A percentile compares a stretch with the other conserved stretches of the same genome.
Conservation (phyloP, 345 rosid genomes). For the Kernera saxatilis region DNA sequence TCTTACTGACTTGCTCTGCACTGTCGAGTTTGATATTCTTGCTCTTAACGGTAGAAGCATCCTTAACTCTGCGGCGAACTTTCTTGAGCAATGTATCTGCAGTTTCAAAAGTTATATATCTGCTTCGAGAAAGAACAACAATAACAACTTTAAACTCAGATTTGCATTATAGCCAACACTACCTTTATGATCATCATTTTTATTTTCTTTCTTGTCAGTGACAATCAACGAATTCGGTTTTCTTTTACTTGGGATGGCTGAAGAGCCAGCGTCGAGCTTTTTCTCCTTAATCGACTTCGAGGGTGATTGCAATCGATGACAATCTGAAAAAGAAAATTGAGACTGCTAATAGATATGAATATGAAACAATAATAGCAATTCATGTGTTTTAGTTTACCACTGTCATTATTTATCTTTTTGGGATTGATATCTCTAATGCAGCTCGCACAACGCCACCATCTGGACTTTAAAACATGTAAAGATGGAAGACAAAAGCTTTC, state of each 20-base stretch:
- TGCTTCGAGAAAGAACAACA: not conserved
- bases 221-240: conserved; percentile 17
- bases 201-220: conserved; percentile 30
- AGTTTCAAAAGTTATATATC: not conserved
- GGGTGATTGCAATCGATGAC: conserved; percentile 26
- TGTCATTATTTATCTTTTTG: conserved; percentile 15
- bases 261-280: conserved; percentile 22
- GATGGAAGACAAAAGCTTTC: conserved; percentile 40
- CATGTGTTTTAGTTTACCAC: not conserved
- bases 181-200: conserved; percentile 8
- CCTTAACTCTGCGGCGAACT: not conserved
- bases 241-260: conserved; percentile 22
- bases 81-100: conserved; percentile 13
- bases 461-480: conserved; percentile 42
- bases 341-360: not conserved
- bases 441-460: conserved; percentile 51
- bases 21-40: not conserved
- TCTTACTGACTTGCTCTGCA: not conserved
- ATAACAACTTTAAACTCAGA: not conserved
- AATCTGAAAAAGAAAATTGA: conserved; percentile 29
- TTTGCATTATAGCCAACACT: not conserved
- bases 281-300: conserved; percentile 7
- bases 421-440: conserved; percentile 34
- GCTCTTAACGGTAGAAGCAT: not conserved
- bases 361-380: not conserved